Conservation (phyloP, 441 rosid species). For the Theobroma grandiflorum region DNA sequence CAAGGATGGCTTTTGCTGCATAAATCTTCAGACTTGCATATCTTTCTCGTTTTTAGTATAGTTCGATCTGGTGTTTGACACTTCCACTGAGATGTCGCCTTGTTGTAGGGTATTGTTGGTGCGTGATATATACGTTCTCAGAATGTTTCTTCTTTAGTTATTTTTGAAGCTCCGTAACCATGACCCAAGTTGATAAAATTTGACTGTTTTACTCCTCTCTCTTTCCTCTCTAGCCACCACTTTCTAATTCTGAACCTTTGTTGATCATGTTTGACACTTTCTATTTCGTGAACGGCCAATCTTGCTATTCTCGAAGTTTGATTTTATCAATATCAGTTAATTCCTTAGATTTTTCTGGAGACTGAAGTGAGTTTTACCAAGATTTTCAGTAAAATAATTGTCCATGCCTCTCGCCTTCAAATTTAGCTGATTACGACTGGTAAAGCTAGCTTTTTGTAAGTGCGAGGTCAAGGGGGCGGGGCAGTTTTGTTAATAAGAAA, state of each 20-base stretch:
- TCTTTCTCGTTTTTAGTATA: background rate
- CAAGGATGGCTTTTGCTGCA: background rate
- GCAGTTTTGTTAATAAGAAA: slow-evolving; percentile 12
- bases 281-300: background rate
- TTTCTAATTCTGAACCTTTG: background rate
- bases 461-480: background rate
- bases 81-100: background rate
- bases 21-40: background rate
- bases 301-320: background rate
- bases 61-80: background rate
- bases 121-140: background rate
- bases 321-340: background rate
- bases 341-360: slow-evolving; percentile 2
- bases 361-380: slow-evolving; percentile 5
- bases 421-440: background rate
- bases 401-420: background rate
- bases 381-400: background rate
- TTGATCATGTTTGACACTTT: background rate
- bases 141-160: background rate
- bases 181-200: background rate
- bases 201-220: background rate
- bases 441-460: background rate
- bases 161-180: background rate
- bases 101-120: background rate
- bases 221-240: background rate